Percentiles rank a stretch among this genome's conserved stretches.
These are phyloP conservation scores for Coemansia sp. DNA, from an alignment of 192 early-diverging fungal genomes.

Conservation along the genomic window DNA sequence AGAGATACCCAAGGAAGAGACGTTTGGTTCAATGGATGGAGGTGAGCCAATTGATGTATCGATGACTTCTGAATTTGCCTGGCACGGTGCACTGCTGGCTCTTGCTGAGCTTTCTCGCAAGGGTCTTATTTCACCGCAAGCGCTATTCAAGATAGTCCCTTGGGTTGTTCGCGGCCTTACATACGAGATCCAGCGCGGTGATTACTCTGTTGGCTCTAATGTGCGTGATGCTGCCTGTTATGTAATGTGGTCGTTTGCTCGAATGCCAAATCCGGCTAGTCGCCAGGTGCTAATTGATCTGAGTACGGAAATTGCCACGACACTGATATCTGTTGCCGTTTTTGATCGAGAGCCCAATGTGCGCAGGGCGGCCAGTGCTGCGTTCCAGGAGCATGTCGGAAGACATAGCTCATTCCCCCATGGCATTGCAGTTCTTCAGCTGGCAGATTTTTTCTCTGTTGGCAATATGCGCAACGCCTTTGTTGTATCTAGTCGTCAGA, in stretches of 20 bases:
- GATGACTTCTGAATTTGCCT: constrained; percentile 80
- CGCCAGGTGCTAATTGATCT: constrained; percentile 56
- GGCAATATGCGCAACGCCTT: constrained; percentile 79
- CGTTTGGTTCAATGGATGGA: constrained; percentile 40
- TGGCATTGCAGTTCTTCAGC: constrained; percentile 87
- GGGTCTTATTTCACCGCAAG: constrained; percentile 74
- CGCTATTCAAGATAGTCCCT: constrained; percentile 66
- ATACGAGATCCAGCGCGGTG: constrained; percentile 86
- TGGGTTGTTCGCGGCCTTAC: constrained; percentile 80
- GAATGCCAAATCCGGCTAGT: constrained; percentile 71
- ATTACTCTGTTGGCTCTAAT: constrained; percentile 88
- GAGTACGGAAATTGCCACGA: constrained; percentile 63
- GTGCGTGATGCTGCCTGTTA: constrained; percentile 97
- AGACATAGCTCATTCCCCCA: constrained; percentile 85
- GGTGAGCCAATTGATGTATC: constrained; percentile 64
- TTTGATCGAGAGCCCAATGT: constrained; percentile 95
- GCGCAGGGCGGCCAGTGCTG: constrained; percentile 88
- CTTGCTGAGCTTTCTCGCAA: constrained; percentile 88
- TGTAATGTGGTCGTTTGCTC: constrained; percentile 96
- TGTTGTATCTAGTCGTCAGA: constrained; percentile 61
- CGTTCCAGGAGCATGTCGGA: constrained; percentile 98
- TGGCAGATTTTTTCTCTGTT: constrained; percentile 89
- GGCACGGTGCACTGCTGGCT: constrained; percentile 92
- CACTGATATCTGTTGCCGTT: constrained; percentile 73
- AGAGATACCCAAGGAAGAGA: constrained; percentile 80